Percentiles rank a stretch among this genome's conserved stretches.
These are phyloP conservation scores for Cladosporium oxysporum DNA, from an alignment of 2,329 filamentous ascomycete species.

Conservation along the genomic window DNA sequence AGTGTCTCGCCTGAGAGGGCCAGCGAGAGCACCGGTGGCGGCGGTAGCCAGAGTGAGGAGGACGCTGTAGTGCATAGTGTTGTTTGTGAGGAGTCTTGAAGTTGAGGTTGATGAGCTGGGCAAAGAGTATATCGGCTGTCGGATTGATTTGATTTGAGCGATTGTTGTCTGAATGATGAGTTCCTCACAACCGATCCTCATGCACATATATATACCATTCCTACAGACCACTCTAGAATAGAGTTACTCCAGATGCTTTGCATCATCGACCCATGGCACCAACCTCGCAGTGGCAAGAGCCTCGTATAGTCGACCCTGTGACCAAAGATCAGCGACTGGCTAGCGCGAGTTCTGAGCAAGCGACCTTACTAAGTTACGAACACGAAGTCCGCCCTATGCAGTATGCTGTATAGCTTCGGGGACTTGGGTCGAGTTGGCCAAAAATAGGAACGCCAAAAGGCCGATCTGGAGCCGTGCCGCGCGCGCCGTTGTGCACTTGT, in stretches of 20 bases:
- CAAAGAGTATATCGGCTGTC: background rate
- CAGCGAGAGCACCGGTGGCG: conserved; percentile 14
- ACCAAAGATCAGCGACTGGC: background rate
- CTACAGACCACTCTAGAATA: background rate
- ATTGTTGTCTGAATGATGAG: background rate
- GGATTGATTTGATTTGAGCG: background rate
- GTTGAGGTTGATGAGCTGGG: background rate
- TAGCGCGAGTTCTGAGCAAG: background rate
- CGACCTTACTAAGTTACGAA: background rate
- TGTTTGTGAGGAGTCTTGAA: background rate
- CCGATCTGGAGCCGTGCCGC: conserved; percentile 4
- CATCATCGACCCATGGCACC: background rate
- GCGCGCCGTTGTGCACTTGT: background rate
- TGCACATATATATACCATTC: background rate
- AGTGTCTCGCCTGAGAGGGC: background rate
- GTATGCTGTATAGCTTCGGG: background rate
- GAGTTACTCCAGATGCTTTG: background rate
- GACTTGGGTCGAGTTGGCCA: background rate
- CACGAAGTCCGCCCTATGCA: background rate
- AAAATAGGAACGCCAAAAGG: background rate
- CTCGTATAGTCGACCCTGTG: conserved; percentile 4
- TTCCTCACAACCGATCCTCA: background rate
- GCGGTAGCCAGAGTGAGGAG: conserved; percentile 8
- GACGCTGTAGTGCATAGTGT: conserved; percentile 4
- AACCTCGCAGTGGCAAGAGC: background rate